Percentiles rank a stretch among this genome's conserved stretches.
These are phyloP conservation scores for Macrolepiota dolichaula DNA, from an alignment of 768 basidiomycete species.

Conservation along the genomic window DNA sequence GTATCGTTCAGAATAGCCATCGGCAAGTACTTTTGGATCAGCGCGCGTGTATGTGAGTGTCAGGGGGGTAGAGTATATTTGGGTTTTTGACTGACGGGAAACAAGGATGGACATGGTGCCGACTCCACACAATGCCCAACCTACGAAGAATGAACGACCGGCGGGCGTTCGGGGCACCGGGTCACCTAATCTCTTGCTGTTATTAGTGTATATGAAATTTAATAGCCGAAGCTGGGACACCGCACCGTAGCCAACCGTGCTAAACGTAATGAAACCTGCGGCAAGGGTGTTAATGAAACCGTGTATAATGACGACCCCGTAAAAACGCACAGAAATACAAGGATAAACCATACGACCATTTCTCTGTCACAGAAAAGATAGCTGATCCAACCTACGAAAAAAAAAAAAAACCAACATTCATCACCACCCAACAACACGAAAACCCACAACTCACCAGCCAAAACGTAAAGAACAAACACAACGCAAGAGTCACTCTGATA, in stretches of 20 bases:
- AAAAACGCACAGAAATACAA: conserved; percentile 67
- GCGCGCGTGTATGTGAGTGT: background rate
- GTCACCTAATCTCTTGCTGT: conserved; percentile 49
- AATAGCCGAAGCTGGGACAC: background rate
- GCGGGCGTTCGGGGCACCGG: conserved; percentile 57
- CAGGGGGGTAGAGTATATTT: background rate
- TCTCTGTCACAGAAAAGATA: conserved; percentile 68
- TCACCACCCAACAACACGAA: background rate
- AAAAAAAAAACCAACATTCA: background rate
- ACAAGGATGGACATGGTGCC: conserved; percentile 74
- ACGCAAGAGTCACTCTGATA: conserved; percentile 53
- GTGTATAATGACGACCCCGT: background rate
- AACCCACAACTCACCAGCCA: conserved; percentile 54
- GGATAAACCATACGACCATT: conserved; percentile 60
- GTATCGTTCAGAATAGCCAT: conserved; percentile 65
- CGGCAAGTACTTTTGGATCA: conserved; percentile 52
- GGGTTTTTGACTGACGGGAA: conserved; percentile 56
- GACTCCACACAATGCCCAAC: conserved; percentile 77
- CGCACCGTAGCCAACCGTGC: conserved; percentile 66
- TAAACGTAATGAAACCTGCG: conserved; percentile 68
- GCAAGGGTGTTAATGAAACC: background rate
- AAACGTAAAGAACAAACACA: conserved; percentile 66
- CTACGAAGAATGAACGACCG: conserved; percentile 73
- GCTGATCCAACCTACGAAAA: conserved; percentile 54
- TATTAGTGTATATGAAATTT: background rate